Evolutionary conservation across 2,329 filamentous ascomycete species (phyloP).

Genomic region (Neonectria hederae): DNA sequence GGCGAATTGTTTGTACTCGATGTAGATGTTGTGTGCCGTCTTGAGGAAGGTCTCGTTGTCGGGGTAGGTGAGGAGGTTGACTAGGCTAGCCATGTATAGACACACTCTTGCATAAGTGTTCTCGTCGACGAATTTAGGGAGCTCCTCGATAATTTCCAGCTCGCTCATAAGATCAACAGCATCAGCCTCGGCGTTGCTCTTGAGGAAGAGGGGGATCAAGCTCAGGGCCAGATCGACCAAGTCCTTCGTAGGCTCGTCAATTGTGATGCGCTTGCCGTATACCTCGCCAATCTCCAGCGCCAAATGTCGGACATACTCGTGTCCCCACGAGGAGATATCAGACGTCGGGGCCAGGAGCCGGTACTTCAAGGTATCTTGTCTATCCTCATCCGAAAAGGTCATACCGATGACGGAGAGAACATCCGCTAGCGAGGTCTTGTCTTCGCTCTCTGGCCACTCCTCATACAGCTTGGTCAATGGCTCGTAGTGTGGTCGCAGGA

Average conservation of each 20-base stretch:
- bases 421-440: conserved; percentile 92
- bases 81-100: conserved; percentile 99
- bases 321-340: conserved; percentile 96
- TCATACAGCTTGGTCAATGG: conserved; percentile 88
- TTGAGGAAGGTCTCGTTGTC: conserved; percentile 96
- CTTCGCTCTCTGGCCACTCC: conserved; percentile 82
- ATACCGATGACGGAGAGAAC: conserved; percentile 97
- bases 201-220: conserved; percentile 92
- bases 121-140: conserved; percentile 89
- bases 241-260: conserved; percentile 85
- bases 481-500: conserved; percentile 96
- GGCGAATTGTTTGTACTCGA: conserved; percentile 89
- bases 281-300: conserved; percentile 96
- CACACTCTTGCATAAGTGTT: conserved; percentile 94
- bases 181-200: conserved; percentile 97
- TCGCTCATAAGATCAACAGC: conserved; percentile 97
- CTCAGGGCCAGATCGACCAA: conserved; percentile 84
- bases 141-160: conserved; percentile 93
- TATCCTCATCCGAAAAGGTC: conserved; percentile 97
- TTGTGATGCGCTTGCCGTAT: conserved; percentile 85
- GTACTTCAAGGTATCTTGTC: conserved; percentile 96
- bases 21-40: conserved; percentile 93
- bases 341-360: conserved; percentile 87
- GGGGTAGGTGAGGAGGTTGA: conserved; percentile 95
- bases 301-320: conserved; percentile 96